Percentiles rank a stretch among this genome's conserved stretches.
phyloP scores from a whole-genome alignment of 2,329 filamentous ascomycete genomes.

The Xylaria sp. region DNA sequence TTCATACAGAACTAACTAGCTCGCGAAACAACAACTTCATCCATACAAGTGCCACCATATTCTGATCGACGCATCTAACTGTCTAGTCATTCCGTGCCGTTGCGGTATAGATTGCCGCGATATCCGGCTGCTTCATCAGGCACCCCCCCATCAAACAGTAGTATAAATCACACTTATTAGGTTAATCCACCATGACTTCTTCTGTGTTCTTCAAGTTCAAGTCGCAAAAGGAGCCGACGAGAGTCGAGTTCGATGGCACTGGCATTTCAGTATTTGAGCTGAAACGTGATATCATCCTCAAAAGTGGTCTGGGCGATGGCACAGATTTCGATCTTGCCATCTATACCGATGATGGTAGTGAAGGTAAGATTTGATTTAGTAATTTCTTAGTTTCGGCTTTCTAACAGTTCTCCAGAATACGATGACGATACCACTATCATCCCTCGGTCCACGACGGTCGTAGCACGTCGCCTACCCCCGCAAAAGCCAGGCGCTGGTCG shows the following conservation, averaged over 20 bases:
- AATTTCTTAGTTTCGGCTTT: not conserved
- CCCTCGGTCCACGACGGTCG: conserved; percentile 91
- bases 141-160: conserved; percentile 23
- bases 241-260: conserved; percentile 96
- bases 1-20: conserved; percentile 39
- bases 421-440: conserved; percentile 99
- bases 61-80: conserved; percentile 27
- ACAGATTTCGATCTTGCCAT: conserved; percentile 96
- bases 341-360: conserved; percentile 89
- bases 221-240: conserved; percentile 93
- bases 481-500: conserved; percentile 86
- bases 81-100: conserved; percentile 30
- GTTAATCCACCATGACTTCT: conserved; percentile 78
- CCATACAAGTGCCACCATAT: conserved; percentile 39
- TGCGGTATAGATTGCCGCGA: conserved; percentile 28
- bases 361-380: conserved; percentile 72
- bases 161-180: conserved; percentile 40
- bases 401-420: conserved; percentile 73
- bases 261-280: conserved; percentile 98
- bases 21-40: conserved; percentile 38
- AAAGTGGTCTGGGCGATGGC: conserved; percentile 92
- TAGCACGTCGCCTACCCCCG: conserved; percentile 87
- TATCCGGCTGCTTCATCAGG: not conserved
- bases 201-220: conserved; percentile 99
- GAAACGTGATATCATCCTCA: conserved; percentile 97